Percentiles rank a stretch among this genome's conserved stretches.
Conservation (phyloP, 139 green algal species). For the Trebouxia sp. region DNA sequence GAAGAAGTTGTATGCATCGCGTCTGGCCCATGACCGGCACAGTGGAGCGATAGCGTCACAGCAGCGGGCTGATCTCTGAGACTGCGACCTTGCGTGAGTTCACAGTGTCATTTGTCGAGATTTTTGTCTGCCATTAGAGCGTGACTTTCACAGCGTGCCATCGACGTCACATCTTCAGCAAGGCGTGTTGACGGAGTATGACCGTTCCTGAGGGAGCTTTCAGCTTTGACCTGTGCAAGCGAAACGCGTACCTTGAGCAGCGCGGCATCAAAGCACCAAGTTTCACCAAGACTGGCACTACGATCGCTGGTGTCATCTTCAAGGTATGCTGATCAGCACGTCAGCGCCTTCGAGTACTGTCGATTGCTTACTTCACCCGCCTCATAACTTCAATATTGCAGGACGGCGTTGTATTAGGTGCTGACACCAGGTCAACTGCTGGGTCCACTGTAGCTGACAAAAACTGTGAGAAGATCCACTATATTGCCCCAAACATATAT, state of each 20-base stretch:
- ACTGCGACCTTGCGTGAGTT: too few species aligned
- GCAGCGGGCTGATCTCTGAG: too few species aligned
- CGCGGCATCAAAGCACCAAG: constrained; percentile 71
- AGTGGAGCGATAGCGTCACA: too few species aligned
- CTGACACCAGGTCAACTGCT: constrained; percentile 95
- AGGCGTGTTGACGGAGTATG: background rate
- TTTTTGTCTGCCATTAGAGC: too few species aligned
- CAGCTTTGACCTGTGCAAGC: constrained; percentile 86
- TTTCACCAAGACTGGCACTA: constrained; percentile 95
- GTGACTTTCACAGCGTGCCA: too few species aligned
- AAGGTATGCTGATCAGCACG: constrained; percentile 70
- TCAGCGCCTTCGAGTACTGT: background rate
- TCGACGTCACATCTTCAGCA: too few species aligned
- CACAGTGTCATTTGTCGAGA: too few species aligned
- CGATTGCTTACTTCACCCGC: background rate
- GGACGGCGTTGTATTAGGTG: constrained; percentile 97
- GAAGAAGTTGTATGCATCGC: too few species aligned
- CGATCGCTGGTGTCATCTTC: constrained; percentile 94
- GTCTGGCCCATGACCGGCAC: too few species aligned
- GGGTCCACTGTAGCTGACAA: constrained; percentile 98
- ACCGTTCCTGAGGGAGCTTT: constrained; percentile 69
- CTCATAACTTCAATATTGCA: constrained; percentile 38
- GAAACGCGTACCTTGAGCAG: constrained; percentile 81
- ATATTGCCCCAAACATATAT: constrained; percentile 98
- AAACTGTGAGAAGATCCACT: constrained; percentile 99